Evolutionary conservation across 495 filamentous ascomycete species (phyloP).

Genomic region (Podospora didyma): DNA sequence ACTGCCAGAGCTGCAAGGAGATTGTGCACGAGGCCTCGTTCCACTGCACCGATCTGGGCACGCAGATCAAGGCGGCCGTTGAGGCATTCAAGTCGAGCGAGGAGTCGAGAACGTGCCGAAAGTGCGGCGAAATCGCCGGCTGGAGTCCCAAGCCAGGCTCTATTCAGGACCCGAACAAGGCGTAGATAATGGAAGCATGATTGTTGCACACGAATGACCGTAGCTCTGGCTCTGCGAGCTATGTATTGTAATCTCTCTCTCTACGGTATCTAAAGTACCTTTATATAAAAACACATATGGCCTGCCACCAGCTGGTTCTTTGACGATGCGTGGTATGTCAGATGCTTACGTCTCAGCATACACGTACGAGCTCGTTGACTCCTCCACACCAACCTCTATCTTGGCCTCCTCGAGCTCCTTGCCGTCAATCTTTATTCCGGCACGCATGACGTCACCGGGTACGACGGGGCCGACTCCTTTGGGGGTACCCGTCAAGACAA

Average conservation of each 20-base stretch:
- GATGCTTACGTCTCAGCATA: slow-evolving; percentile 59
- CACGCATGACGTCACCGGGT: slow-evolving; percentile 84
- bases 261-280: not conserved
- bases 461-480: slow-evolving; percentile 89
- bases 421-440: slow-evolving; percentile 75
- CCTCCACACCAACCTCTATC: slow-evolving; percentile 79
- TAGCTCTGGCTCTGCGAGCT: not conserved
- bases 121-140: slow-evolving; percentile 71
- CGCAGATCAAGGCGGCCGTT: slow-evolving; percentile 93
- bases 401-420: slow-evolving; percentile 80
- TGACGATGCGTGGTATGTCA: too few relatives aligned
- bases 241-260: slow-evolving; percentile 1
- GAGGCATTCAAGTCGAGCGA: slow-evolving; percentile 71
- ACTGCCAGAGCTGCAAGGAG: slow-evolving; percentile 66
- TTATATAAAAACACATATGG: not conserved
- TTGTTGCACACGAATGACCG: not conserved
- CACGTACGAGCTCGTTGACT: slow-evolving; percentile 52
- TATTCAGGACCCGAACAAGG: slow-evolving; percentile 49
- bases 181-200: slow-evolving; percentile 13
- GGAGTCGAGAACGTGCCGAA: slow-evolving; percentile 69
- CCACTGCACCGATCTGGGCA: slow-evolving; percentile 88
- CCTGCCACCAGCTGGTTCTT: too few relatives aligned
- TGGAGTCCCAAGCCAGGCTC: slow-evolving; percentile 45
- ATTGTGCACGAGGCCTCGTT: slow-evolving; percentile 85
- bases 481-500: slow-evolving; percentile 91